A percentile compares a stretch with the other conserved stretches of the same genome.
Conservation (phyloP, 495 filamentous ascomycete genomes). For the Beverwykella pulmonaria region DNA sequence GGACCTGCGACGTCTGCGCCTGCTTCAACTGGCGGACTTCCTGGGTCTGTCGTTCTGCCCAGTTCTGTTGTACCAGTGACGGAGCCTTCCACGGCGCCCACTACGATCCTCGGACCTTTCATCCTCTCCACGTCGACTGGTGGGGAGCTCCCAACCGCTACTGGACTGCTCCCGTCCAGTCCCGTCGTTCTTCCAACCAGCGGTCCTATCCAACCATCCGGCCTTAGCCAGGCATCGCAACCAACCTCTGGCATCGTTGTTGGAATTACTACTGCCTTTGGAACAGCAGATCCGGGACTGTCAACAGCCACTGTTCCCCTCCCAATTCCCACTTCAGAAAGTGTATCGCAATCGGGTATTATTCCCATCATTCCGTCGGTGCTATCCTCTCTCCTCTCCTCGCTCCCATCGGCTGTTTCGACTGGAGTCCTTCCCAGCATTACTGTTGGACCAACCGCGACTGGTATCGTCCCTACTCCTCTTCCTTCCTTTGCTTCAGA, state of each 20-base stretch:
- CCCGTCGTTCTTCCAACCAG: constrained; percentile 8
- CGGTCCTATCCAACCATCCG: constrained; percentile 11
- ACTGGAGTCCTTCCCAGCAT: constrained; percentile 5
- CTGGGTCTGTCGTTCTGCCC: constrained; percentile 7
- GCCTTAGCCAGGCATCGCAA: not conserved
- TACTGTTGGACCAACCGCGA: not conserved
- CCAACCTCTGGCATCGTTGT: constrained; percentile 33
- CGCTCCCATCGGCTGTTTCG: not conserved
- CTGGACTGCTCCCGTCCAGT: not conserved
- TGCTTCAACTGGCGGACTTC: constrained; percentile 12
- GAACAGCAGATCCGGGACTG: not conserved
- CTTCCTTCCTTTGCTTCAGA: constrained; percentile 17
- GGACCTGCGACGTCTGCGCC: not conserved
- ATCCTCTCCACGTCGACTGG: constrained; percentile 17
- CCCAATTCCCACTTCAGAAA: constrained; percentile 27
- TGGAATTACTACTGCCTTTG: constrained; percentile 35
- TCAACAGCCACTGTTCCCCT: not conserved
- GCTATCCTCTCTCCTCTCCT: not conserved
- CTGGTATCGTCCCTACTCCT: constrained; percentile 5
- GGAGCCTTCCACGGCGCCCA: not conserved
- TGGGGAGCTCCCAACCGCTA: constrained; percentile 10
- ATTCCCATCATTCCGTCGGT: constrained; percentile 1
- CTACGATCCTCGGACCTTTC: constrained; percentile 15
- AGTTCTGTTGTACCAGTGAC: not conserved
- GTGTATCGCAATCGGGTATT: not conserved